A percentile compares a stretch with the other conserved stretches of the same genome.
phyloP scores from a whole-genome alignment of 345 rosid genomes.

The Eucalyptus polyanthemos region DNA sequence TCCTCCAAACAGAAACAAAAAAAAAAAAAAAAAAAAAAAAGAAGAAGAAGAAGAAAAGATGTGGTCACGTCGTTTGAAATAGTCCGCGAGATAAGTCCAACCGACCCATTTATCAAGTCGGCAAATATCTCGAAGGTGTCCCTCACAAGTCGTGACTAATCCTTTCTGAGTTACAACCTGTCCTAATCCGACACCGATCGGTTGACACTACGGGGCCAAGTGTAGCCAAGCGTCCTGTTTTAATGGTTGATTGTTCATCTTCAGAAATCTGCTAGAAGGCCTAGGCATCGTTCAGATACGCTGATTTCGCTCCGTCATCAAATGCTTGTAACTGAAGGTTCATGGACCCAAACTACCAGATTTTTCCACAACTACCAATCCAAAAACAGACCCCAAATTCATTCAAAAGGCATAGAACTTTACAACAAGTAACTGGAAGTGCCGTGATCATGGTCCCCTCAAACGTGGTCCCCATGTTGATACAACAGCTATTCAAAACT shows the following conservation, averaged over 20 bases:
- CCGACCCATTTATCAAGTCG: background rate
- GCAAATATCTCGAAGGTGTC: background rate
- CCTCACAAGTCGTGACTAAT: background rate
- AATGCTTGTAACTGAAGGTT: background rate
- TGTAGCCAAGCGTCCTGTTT: background rate
- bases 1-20: background rate
- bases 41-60: background rate
- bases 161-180: background rate
- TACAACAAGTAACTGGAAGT: background rate
- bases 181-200: background rate
- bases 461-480: background rate
- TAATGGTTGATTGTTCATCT: background rate
- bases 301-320: background rate
- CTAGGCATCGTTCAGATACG: background rate
- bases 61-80: background rate
- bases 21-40: background rate
- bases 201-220: background rate
- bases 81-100: background rate
- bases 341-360: background rate
- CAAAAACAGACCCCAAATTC: background rate
- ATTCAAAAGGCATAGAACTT: background rate
- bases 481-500: background rate
- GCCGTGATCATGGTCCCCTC: background rate
- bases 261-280: background rate
- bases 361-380: background rate